phyloP scores from a whole-genome alignment of 768 basidiomycete genomes.

The Lactarius evosmus region DNA sequence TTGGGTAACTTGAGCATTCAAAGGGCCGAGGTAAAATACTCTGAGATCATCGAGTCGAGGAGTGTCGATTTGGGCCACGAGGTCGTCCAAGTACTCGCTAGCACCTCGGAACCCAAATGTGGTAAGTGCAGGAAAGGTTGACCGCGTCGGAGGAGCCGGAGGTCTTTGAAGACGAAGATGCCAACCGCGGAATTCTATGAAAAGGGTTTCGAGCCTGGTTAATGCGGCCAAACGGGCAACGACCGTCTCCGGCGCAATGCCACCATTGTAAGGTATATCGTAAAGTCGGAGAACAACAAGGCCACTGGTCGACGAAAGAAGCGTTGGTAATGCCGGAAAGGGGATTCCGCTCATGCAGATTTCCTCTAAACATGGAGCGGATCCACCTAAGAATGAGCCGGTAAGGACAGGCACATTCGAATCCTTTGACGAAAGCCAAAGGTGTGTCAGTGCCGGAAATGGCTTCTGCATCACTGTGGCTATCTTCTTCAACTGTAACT shows the following conservation, averaged over 20 bases:
- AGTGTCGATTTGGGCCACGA: neutral
- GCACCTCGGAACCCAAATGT: neutral
- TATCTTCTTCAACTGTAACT: neutral
- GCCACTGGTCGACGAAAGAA: neutral
- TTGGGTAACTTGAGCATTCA: neutral
- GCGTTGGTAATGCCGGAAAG: neutral
- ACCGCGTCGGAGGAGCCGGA: neutral
- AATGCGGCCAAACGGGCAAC: neutral
- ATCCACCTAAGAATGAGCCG: neutral
- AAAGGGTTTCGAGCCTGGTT: neutral
- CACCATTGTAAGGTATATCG: neutral
- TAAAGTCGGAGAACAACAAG: neutral
- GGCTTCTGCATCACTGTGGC: neutral
- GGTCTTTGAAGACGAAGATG: neutral
- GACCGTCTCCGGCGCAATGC: conserved; percentile 5
- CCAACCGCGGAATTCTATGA: conserved; percentile 1
- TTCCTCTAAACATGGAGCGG: neutral
- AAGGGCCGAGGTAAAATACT: neutral
- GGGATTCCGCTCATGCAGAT: neutral
- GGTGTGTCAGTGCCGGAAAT: conserved; percentile 4
- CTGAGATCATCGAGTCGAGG: neutral
- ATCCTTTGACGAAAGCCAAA: neutral
- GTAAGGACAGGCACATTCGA: neutral
- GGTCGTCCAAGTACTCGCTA: conserved; percentile 11
- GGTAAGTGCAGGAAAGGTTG: neutral